Percentiles rank a stretch among this genome's conserved stretches.
phyloP scores from a whole-genome alignment of 352 stramenopile genomes.

The Pythium diclinum region DNA sequence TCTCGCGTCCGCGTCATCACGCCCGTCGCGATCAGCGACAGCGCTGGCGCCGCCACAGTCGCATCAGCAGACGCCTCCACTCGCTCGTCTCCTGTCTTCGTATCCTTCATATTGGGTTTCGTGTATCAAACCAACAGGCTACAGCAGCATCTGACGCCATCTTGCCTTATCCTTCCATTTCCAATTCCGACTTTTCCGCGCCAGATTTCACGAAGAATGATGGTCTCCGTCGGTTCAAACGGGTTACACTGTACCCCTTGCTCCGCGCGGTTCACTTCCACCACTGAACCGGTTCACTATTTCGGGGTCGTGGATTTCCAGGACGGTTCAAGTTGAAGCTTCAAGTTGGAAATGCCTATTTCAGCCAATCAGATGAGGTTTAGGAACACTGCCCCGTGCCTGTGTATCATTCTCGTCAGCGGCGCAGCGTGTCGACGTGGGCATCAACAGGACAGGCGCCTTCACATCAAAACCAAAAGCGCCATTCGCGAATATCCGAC shows the following conservation, averaged over 20 bases:
- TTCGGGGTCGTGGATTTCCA: background rate
- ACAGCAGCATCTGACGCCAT: background rate
- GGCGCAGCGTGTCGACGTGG: slow-evolving; percentile 9
- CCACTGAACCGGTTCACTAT: background rate
- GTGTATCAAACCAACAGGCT: background rate
- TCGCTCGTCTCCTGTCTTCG: slow-evolving; percentile 1
- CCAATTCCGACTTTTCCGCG: slow-evolving; percentile 1
- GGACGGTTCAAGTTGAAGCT: slow-evolving; percentile 18
- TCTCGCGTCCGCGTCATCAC: slow-evolving; percentile 20
- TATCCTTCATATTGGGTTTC: slow-evolving; percentile 1
- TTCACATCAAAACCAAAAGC: background rate
- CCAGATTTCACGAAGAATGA: slow-evolving; percentile 1
- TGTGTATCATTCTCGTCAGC: slow-evolving; percentile 6
- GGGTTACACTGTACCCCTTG: background rate
- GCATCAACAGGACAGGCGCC: background rate
- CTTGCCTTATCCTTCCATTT: background rate
- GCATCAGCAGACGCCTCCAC: background rate
- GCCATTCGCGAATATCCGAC: slow-evolving; percentile 15
- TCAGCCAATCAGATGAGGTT: slow-evolving; percentile 24
- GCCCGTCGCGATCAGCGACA: slow-evolving; percentile 20
- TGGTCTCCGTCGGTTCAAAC: slow-evolving; percentile 12
- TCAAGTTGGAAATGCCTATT: slow-evolving; percentile 19
- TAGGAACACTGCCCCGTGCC: slow-evolving; percentile 10
- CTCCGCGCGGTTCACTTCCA: background rate
- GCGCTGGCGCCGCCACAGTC: background rate